Evolutionary conservation across 2,329 filamentous ascomycete species (phyloP), one percentile per base, ranked within the genome.

Genomic region (Fonsecaea multimorphosa): DNA sequence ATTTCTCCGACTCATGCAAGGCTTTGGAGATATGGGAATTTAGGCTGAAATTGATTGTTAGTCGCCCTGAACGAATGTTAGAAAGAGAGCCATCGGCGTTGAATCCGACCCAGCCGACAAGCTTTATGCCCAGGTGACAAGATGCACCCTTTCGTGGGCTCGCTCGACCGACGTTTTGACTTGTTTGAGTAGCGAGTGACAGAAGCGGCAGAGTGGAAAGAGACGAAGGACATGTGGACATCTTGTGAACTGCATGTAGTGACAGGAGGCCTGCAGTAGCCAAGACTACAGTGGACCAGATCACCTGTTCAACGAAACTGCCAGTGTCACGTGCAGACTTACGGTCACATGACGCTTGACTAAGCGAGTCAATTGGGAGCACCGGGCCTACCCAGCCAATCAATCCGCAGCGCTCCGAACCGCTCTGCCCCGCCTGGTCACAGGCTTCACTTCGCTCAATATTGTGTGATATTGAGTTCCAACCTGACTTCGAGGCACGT

Each of bases 61-160:
- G 52, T 54, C 16, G 31, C 3, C 29, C 29, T 4, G 29, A 8
- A 8, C 29, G 8, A 31, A 31, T 8, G 29, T 31, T 24, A 34
- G 29, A 19, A 19, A 22, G 52, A 8, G 6, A 14, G 5, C 27
- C 52, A 22, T 40, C 54, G 54, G 54, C 54, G 54, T 57, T 11
- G 16, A 57, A 38, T 57, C 54, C 54, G 54, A 57, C 27, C 40
- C 34, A 57, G 34, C 54, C 54, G 54, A n/a, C 1, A 49, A 24
- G 19, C 22, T 14, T 24, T 22, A 49, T 49, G 44, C 44, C 22
- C 22, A 49, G 44, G 11, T 12, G 27, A 19, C 11, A 49, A 49
- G 44, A 49, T 24, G 19, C 22, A 12, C 44, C 44, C 19, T 24
- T 27, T 14, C 19, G 9, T 11, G 11, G 7, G 19, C 19, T 49